Evolutionary conservation across 306 rosid genomes (phyloP), one percentile per base, ranked within the genome.

Genomic region (Begonia peltatifolia): DNA sequence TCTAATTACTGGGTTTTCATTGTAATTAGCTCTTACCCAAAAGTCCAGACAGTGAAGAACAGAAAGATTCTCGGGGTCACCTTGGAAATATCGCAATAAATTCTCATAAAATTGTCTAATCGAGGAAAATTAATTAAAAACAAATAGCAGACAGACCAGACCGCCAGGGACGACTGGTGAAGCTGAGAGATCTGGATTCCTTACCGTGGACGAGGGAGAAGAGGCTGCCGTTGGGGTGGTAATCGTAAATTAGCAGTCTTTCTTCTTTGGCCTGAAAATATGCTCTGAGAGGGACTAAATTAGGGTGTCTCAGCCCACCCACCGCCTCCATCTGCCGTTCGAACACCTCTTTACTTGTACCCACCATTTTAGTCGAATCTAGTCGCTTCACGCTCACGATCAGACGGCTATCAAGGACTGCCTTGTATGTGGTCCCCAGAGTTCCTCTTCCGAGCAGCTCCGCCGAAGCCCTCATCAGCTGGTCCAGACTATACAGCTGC

Each of bases 311-410:
- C 53, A 87, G 81, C 1, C 82, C 94, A 14, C 87, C 94, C 9
- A 87, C 94, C 1, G 96, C 56, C 61, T 84, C 96, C 96, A 87
- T 75, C 66, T 87, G 96, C 11, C 75, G 61, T 67, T 87, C 86
- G 42, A 79, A 87, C 18, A 57, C 71, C 9, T 84, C 85, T 57
- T 78, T 71, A 9, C 59, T 63, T 5, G 84, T 70, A 12, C 66
- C 68, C 3, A 25, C 75, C 74, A 84, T 42, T 53, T 72, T 81
- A n/a, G 52, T 42, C 0, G 92, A 84, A 59, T 87, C 96, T 22
- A 87, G 83, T 12, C 96, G 57, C 74, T 87, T 87, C 30, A 87
- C 94, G 4, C 84, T 63, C 4, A 84, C 87, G n/a, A 79, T 87
- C 83, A 84, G n/a, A 69, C 86, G 92, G 67, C 73, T 81, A 56